These are phyloP conservation scores for Heliosperma pusillum DNA, from an alignment of 148 eudicot genomes.

Conservation along the genomic window DNA sequence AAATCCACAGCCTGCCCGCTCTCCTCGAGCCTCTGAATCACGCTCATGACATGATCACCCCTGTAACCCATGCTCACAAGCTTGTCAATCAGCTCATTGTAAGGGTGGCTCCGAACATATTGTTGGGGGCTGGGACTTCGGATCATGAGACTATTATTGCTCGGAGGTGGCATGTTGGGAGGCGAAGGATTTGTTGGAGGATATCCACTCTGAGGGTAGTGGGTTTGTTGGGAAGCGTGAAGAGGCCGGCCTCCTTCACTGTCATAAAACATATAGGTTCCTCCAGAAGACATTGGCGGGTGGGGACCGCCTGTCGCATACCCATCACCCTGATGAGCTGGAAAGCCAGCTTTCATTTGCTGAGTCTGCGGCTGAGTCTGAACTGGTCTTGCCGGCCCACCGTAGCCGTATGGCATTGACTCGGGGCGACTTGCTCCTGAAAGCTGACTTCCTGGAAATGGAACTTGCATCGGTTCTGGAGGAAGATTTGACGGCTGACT, in stretches of 20 bases:
- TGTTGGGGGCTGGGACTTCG: conserved; percentile 49
- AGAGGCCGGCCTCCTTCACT: conserved; percentile 51
- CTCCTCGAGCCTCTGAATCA: conserved; percentile 96
- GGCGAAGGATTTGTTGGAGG: conserved; percentile 44
- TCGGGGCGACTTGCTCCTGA: conserved; percentile 51
- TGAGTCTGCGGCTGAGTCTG: conserved; percentile 61
- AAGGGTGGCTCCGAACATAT: conserved; percentile 68
- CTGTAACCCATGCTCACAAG: conserved; percentile 93
- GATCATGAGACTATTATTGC: conserved; percentile 37
- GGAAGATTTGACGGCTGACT: conserved; percentile 60
- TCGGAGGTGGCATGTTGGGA: conserved; percentile 47
- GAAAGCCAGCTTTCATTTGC: conserved; percentile 56
- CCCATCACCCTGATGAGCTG: conserved; percentile 59
- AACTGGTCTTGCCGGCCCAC: conserved; percentile 52
- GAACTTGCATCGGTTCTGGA: conserved; percentile 71
- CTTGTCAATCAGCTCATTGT: conserved; percentile 84
- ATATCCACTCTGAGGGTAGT: conserved; percentile 56
- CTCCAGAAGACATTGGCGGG: conserved; percentile 51
- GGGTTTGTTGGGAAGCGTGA: conserved; percentile 49
- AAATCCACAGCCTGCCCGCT: conserved; percentile 84
- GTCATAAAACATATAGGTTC: conserved; percentile 65
- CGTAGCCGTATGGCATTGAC: conserved; percentile 60
- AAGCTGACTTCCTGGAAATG: conserved; percentile 56
- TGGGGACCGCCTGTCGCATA: conserved; percentile 58
- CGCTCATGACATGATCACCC: conserved; percentile 68